phyloP scores from a whole-genome alignment of 176 grass and related monocot species.

The Oryza longistaminata region DNA sequence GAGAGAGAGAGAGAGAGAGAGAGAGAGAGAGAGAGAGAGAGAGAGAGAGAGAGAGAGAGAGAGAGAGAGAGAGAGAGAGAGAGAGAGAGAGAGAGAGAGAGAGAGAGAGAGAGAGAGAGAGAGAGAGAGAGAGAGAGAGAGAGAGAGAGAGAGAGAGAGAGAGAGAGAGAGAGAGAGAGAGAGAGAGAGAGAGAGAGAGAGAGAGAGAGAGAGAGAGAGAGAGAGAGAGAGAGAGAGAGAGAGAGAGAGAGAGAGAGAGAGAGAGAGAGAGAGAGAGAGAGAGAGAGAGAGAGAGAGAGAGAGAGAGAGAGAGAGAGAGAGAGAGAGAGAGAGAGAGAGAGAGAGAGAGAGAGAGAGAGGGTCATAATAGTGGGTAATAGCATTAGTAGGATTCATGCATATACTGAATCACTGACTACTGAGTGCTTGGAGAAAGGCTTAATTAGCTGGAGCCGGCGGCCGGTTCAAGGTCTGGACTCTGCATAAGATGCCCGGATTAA shows the following conservation, averaged over 20 bases:
- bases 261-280: not conserved
- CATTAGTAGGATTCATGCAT: not conserved
- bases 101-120: too few relatives aligned
- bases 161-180: not conserved
- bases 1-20: too few relatives aligned
- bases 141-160: too few relatives aligned
- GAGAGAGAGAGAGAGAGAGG: too few relatives aligned
- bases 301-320: too few relatives aligned
- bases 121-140: not conserved
- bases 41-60: not conserved
- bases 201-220: too few relatives aligned
- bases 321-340: not conserved
- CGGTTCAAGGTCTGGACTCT: conserved; percentile 1
- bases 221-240: not conserved
- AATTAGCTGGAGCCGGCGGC: not conserved
- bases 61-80: not conserved
- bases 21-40: not conserved
- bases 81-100: not conserved
- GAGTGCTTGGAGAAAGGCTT: not conserved
- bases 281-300: not conserved
- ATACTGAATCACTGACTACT: not conserved
- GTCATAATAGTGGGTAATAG: not conserved
- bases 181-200: not conserved
- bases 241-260: too few relatives aligned
- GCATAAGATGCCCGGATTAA: conserved; percentile 5